phyloP scores from a whole-genome alignment of 1,284 basidiomycete species.

The Agroathelia rolfsii region DNA sequence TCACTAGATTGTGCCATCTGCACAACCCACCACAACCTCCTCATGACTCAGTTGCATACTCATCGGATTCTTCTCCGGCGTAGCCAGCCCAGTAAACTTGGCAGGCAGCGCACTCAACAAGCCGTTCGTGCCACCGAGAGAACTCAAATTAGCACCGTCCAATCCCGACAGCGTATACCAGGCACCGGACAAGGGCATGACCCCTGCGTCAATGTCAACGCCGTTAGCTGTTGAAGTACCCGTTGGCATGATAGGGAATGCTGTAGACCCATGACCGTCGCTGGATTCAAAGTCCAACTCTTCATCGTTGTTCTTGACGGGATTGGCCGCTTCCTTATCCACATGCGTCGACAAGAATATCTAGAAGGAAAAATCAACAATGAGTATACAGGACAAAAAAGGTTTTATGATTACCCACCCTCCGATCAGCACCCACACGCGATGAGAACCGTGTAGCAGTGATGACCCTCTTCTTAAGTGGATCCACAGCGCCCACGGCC shows the following conservation, averaged over 20 bases:
- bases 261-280: too few species aligned
- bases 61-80: conserved; percentile 82
- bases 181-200: conserved; percentile 52
- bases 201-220: conserved; percentile 54
- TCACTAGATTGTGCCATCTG: conserved; percentile 82
- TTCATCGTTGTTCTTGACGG: conserved; percentile 20
- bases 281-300: too few species aligned
- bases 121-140: conserved; percentile 37
- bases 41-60: conserved; percentile 81
- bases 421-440: conserved; percentile 65
- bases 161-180: conserved; percentile 66
- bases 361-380: conserved; percentile 25
- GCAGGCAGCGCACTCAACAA: conserved; percentile 46
- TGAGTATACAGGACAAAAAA: conserved; percentile 3
- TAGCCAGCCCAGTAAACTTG: conserved; percentile 66
- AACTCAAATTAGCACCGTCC: conserved; percentile 23
- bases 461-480: conserved; percentile 70
- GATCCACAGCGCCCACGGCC: conserved; percentile 73
- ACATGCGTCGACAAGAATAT: conserved; percentile 73
- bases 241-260: conserved; percentile 12
- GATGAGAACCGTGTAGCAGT: conserved; percentile 82
- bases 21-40: conserved; percentile 78
- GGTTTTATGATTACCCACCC: conserved; percentile 34
- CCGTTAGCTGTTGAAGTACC: conserved; percentile 3
- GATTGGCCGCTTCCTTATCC: conserved; percentile 33